Conservation (phyloP, 2,329 filamentous ascomycete species). For the Apiospora pterosperma region DNA sequence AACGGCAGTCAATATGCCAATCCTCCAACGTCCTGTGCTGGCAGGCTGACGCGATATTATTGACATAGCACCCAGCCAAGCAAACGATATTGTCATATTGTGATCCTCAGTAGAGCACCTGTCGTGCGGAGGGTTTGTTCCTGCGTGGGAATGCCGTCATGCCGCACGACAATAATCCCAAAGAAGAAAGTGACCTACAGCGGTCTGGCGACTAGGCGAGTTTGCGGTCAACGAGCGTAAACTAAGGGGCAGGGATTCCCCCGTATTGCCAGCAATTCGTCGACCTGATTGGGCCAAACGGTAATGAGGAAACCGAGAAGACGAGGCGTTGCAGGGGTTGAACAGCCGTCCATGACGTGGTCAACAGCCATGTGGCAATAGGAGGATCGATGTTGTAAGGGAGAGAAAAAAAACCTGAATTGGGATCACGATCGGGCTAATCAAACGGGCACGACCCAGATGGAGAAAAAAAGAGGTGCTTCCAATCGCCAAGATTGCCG, state of each 20-base stretch:
- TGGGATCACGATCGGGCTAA: neutral
- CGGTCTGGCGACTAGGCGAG: neutral
- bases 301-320: neutral
- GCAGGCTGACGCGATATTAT: neutral
- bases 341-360: neutral
- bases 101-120: no score
- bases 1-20: neutral
- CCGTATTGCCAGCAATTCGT: neutral
- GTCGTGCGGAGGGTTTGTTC: neutral
- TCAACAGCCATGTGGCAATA: neutral
- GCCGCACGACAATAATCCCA: neutral
- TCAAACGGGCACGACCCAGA: neutral
- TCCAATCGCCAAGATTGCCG: neutral
- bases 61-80: neutral
- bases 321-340: neutral
- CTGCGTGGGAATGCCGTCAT: conserved; percentile 3
- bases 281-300: neutral
- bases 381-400: neutral
- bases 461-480: neutral
- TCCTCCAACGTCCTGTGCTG: neutral
- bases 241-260: neutral
- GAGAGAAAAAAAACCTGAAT: conserved; percentile 2
- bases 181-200: neutral
- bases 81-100: neutral
- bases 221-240: neutral